Base-by-base conservation (phyloP, 2,329 filamentous ascomycete species). In the Ophiostoma perfectum region DNA sequence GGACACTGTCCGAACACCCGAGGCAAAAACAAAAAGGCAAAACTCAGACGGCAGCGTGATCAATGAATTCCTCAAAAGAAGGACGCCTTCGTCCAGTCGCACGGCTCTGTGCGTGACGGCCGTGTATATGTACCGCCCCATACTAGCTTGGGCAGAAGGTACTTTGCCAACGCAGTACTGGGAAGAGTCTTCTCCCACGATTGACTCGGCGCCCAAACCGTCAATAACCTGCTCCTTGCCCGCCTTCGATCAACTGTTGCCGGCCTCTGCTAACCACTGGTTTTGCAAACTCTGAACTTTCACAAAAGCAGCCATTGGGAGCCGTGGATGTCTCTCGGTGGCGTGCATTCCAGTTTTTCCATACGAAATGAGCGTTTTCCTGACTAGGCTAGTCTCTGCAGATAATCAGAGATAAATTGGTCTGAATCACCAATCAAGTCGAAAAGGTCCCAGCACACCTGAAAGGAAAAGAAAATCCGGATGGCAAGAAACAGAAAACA, bases 161-260 rank as follows among this genome's bases (percentile, higher is more conserved):
- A 55, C 49, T 47, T n/a, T 47, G 45, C 45, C 12, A 55, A 55
- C 4, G 4, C 8, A 6, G n/a, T 27, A 55, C 49, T 27, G 49
- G 49, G 49, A 55, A 55, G 27, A 55, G 49, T 55, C 49, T 55
- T 55, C 49, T 55, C 49, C 49, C 49, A 55, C 49, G 27, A 3
- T 27, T 8, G 6, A 12, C 42, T 52, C 18, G 7, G 18, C 7
- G 49, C 49, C 12, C 49, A 11, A 9, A 11, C n/a, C 2, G 5
- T 55, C 27, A 7, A 9, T 18, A 18, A 52, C 27, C 11, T 27
- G 49, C 49, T 27, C n/a, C 18, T n/a, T 55, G n/a, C 11, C 49
- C 16, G 16, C 18, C 11, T 11, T 36, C 49, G n/a, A 16, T 47
- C 11, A 55, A 12, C 27, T 14, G 49, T 18, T 4, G 9, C n/a